Base-by-base conservation (phyloP, 139 green algal species). In the Trebouxia sp. region DNA sequence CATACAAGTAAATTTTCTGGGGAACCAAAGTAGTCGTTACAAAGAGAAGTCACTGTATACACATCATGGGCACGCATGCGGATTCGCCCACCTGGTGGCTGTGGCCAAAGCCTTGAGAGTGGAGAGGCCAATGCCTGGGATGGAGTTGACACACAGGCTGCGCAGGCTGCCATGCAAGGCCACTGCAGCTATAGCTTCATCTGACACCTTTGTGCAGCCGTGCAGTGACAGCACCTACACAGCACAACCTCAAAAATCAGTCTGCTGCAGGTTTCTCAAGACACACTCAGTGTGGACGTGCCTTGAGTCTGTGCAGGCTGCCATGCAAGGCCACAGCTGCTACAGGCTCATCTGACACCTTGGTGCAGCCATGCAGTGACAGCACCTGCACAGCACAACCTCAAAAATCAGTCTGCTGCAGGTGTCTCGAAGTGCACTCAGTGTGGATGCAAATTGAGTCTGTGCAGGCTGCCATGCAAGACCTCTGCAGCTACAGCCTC, bases 261-360 rank as follows among this genome's bases (percentile, higher is more conserved):
- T 58, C 20, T n/a, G n/a, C n/a, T n/a, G n/a, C n/a, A n/a, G n/a
- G n/a, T n/a, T n/a, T n/a, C n/a, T n/a, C n/a, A n/a, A n/a, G n/a
- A n/a, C n/a, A n/a, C n/a, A n/a, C n/a, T n/a, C n/a, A n/a, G n/a
- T n/a, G n/a, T n/a, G n/a, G n/a, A n/a, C n/a, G n/a, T n/a, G n/a
- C n/a, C n/a, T n/a, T n/a, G n/a, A 93, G 65, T 38, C 62, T 55
- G 32, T 37, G 76, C 67, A 94, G 55, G 35, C 47, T 67, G 53
- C 86, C 79, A 8, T 56, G 26, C 38, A 77, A 38, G 15, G 84
- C 83, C 22, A 89, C 55, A 22, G 70, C 58, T 1, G 83, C 79
- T 6, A 94, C 38, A 5, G 80, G 82, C 15, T n/a, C 81, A 62
- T 92, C 88, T 5, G 76, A 82, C 28, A 93, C 76, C 8, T 50